Base-by-base conservation (phyloP, 1,139 yeast species). In the Casaregolazyma lundiana region DNA sequence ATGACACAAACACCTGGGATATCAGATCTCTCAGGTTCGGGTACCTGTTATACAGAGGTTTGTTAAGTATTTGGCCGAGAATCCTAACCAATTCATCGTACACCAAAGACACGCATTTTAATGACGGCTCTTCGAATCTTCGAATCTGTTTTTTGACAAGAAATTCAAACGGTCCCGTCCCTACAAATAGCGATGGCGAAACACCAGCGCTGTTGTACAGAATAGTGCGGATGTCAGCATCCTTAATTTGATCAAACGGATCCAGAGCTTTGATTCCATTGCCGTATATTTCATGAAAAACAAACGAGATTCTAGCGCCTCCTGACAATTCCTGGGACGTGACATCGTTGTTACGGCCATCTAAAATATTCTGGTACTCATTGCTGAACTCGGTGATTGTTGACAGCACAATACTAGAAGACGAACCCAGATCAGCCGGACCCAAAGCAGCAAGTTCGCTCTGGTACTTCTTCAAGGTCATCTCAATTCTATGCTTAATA, bases 221-320 rank as follows among this genome's bases (percentile, higher is more conserved):
- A 46, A 92, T 90, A n/a, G 98, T 92, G 68, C 98, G 81, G 58
- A 94, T 94, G 65, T 92, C 99, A 29, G 87, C 85, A 65, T 92
- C 98, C 70, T 89, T 90, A 61, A 92, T 90, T 67, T 90, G 96
- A 64, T 92, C 98, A 67, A 87, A 94, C 48, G 99, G 99, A 66
- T 94, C 98, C 51, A 92, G 74, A 0, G 97, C 87, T 63, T 81
- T 80, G 51, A 92, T 79, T 68, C 98, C 98, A 64, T 87, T 89
- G 64, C 90, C 84, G 73, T 82, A 92, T 50, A 92, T 85, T 70
- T 92, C 98, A 65, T 92, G 98, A 74, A 92, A 92, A 22, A 92
- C 98, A 74, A 90, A 94, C 26, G 96, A 84, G 56, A 92, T 86
- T 76, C 99, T 86, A 1, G 99, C 99, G 67, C 98, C 98, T 88